Conservation (phyloP, 345 rosid species). For the Eucalyptus erythrocorys region DNA sequence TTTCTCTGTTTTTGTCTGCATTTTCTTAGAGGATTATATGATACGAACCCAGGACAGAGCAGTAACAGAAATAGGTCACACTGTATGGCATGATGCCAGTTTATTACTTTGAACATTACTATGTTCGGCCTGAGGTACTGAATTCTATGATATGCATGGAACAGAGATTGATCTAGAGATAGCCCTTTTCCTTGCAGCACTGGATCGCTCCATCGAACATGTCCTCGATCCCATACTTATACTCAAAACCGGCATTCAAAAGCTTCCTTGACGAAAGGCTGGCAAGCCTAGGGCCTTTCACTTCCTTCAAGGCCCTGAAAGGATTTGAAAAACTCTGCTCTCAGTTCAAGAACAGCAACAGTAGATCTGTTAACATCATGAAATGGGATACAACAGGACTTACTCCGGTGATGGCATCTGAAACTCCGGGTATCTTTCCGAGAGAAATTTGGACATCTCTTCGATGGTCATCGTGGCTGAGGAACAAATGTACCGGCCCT, state of each 20-base stretch:
- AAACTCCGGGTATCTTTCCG: constrained; percentile 14
- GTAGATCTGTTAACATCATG: background rate
- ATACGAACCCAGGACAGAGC: background rate
- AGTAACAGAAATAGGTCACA: background rate
- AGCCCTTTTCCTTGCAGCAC: constrained; percentile 17
- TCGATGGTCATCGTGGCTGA: background rate
- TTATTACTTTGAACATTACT: background rate
- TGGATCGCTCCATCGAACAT: constrained; percentile 17
- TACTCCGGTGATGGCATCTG: constrained; percentile 7
- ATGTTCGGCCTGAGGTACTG: background rate
- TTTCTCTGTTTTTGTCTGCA: background rate
- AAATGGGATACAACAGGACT: background rate
- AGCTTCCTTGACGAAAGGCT: constrained; percentile 15
- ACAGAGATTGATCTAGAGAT: background rate
- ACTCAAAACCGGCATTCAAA: constrained; percentile 18
- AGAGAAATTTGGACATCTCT: constrained; percentile 9
- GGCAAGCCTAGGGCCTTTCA: background rate
- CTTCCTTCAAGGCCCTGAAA: background rate
- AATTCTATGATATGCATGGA: background rate
- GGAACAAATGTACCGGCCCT: constrained; percentile 32
- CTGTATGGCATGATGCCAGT: background rate
- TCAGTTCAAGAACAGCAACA: background rate
- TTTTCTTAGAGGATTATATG: background rate
- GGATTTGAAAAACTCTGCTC: background rate
- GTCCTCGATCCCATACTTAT: constrained; percentile 10